These are phyloP conservation scores for Davidsoniella neocaledoniae DNA, from an alignment of 2,329 filamentous ascomycete species.

Conservation along the genomic window DNA sequence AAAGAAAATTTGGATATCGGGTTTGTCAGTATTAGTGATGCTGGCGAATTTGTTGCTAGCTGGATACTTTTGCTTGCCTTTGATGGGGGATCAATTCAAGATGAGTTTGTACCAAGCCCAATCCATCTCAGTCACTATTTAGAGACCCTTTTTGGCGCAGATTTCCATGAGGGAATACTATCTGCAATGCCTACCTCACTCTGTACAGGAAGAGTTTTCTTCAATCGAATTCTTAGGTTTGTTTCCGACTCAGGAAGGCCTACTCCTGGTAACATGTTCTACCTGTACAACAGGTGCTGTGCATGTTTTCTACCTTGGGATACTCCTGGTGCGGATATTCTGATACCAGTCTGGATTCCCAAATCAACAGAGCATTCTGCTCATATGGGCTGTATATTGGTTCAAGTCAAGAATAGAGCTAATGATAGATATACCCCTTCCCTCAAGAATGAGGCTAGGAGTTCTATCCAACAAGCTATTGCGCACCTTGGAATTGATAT, in stretches of 20 bases:
- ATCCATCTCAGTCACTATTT: too few species aligned
- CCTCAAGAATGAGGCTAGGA: neutral
- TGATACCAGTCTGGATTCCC: neutral
- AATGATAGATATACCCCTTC: neutral
- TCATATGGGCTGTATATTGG: neutral
- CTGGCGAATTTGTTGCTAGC: neutral
- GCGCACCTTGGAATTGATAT: neutral
- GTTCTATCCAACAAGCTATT: neutral
- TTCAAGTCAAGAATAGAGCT: neutral
- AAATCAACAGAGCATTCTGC: neutral
- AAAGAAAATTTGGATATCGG: neutral
- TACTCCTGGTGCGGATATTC: neutral
- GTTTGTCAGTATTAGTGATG: neutral
- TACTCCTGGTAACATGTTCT: neutral
- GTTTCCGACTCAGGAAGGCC: neutral
- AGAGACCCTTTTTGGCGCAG: too few species aligned
- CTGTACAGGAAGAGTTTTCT: neutral
- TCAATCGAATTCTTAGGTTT: neutral
- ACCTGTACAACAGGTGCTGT: neutral
- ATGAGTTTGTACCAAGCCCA: too few species aligned
- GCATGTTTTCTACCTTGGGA: neutral
- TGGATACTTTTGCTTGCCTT: too few species aligned
- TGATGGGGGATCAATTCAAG: too few species aligned
- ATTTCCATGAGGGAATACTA: too few species aligned
- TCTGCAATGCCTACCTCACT: too few species aligned